These are phyloP conservation scores for Termitomyces sp. DNA, from an alignment of 768 basidiomycete genomes.

Conservation along the genomic window DNA sequence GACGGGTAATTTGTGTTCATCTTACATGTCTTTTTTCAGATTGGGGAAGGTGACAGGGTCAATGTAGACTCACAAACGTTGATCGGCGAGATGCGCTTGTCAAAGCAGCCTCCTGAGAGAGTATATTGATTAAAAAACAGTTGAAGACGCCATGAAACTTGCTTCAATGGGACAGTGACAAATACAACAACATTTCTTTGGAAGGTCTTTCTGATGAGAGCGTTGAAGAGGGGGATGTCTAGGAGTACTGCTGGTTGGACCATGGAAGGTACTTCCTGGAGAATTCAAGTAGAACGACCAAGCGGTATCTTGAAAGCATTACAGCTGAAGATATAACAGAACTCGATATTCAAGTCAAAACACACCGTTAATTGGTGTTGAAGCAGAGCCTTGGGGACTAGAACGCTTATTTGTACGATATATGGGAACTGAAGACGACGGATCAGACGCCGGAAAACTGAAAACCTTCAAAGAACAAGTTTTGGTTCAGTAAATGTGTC, in stretches of 20 bases:
- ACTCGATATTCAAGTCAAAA: neutral
- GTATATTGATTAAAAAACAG: neutral
- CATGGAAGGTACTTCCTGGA: neutral
- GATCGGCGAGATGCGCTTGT: neutral
- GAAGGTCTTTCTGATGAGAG: neutral
- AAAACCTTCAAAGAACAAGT: neutral
- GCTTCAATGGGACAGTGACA: neutral
- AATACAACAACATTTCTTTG: neutral
- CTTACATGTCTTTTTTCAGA: neutral
- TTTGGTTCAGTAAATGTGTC: neutral
- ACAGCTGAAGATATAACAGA: neutral
- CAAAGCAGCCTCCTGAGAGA: neutral
- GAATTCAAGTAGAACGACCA: neutral
- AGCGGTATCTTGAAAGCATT: neutral
- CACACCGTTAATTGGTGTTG: neutral
- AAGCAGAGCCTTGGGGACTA: neutral
- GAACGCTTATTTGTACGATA: constrained; percentile 1
- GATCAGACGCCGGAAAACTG: constrained; percentile 8
- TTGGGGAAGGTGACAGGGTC: neutral
- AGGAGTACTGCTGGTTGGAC: neutral
- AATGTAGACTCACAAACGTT: neutral
- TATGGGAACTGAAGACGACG: neutral
- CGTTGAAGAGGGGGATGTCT: neutral
- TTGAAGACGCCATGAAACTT: neutral
- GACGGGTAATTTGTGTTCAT: neutral